Evolutionary conservation across 2,329 filamentous ascomycete species (phyloP), one percentile per base, ranked within the genome.

Genomic region (Myrmaecium sp.): DNA sequence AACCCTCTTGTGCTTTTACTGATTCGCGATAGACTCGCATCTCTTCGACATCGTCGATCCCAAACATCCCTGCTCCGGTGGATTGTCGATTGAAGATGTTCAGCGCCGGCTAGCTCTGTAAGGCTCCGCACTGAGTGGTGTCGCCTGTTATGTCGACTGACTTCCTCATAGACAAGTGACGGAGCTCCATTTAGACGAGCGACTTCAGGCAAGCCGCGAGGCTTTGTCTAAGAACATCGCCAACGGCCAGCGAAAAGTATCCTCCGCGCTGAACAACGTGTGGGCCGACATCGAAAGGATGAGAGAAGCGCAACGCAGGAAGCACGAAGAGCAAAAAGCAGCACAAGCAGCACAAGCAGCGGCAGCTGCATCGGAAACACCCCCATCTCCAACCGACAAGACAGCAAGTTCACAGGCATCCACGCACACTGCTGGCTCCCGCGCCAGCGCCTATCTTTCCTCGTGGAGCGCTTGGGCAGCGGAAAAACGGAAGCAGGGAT

Each of bases 31-130:
- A 3, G 84, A 94, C 44, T 74, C 74, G 10, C 78, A 93, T 42
- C 65, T 98, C 10, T 98, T 95, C 45, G 86, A 93, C 38, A 81
- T 98, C 35, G 78, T 91, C 9, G 83, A 92, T 44, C 89, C 89
- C 2, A 75, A 74, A 33, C 89, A 98, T 50, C 89, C 89, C 3
- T 94, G 81, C 48, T 84, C 84, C 1, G 89, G 89, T 14, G 86
- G 83, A 0, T 63, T 98, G 12, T 84, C 77, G 2, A 83, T 98
- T 35, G 89, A 95, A 38, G 89, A 98, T 47, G 76, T 98, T 8
- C 86, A 94, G 47, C 69, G 89, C 26, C 69, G 89, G 14, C 66
- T 98, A 17, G 74, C 82, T 18, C 79, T 91, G 49, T 51, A 46
- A 35, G 46, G 46, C 11, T 11, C 13, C 3, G 21, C 18, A 19